A percentile compares a stretch with the other conserved stretches of the same genome.
These are phyloP conservation scores for Musa acuminata DNA, from an alignment of 176 grass and related monocot genomes.

Conservation along the genomic window DNA sequence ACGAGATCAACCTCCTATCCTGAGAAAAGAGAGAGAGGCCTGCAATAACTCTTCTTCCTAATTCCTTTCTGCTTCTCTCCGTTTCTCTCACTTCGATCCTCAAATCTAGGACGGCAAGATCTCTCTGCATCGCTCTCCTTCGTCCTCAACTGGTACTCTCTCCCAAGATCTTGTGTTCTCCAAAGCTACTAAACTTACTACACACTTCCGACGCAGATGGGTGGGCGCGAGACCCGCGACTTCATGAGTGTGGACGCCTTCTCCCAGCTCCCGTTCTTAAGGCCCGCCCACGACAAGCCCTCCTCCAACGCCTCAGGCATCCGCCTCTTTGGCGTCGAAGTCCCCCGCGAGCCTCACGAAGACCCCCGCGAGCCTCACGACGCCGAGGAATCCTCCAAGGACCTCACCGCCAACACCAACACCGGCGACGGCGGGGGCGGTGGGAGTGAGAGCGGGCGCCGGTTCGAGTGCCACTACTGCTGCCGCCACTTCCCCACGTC, in stretches of 20 bases:
- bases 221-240: constrained; percentile 36
- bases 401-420: constrained; percentile 1
- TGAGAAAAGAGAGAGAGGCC: no score
- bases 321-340: constrained; percentile 83
- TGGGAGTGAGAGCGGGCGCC: constrained; percentile 39
- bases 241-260: constrained; percentile 72
- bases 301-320: constrained; percentile 21
- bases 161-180: no score
- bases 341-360: constrained; percentile 61
- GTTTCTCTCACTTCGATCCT: no score
- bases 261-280: constrained; percentile 65
- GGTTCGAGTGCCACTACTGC: constrained; percentile 99
- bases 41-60: no score
- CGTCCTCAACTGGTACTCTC: no score
- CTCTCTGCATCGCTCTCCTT: no score
- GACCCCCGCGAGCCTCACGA: no score
- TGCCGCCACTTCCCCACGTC: constrained; percentile 99
- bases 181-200: no score
- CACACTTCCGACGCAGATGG: constrained; percentile 28
- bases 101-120: no score
- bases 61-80: no score
- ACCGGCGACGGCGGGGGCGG: constrained; percentile 3
- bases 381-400: constrained; percentile 2
- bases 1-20: no score
- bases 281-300: constrained; percentile 17